phyloP scores from a whole-genome alignment of 2,329 filamentous ascomycete species.

The Cladosporium halotolerans region DNA sequence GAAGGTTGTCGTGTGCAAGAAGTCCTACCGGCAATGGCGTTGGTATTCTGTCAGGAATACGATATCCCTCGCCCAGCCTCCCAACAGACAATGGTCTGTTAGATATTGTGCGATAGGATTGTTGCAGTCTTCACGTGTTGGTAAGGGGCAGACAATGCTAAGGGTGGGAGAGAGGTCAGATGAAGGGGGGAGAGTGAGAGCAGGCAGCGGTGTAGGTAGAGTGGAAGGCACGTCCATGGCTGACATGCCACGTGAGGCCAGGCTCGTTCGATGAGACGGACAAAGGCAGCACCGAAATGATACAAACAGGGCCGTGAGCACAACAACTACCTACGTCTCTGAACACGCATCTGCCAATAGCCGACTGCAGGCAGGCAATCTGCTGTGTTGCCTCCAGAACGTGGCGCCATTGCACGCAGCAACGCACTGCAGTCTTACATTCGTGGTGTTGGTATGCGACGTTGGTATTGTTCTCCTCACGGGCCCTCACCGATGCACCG shows the following conservation, averaged over 20 bases:
- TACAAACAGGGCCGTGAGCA: too few species aligned
- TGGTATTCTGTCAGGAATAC: too few species aligned
- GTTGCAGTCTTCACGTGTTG: neutral
- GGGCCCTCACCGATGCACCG: constrained; percentile 1
- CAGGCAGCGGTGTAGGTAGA: neutral
- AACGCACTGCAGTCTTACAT: neutral
- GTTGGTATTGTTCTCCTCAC: constrained; percentile 11
- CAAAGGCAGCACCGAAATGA: too few species aligned
- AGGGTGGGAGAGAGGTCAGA: neutral
- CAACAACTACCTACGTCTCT: too few species aligned
- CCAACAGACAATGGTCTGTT: neutral
- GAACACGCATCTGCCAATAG: too few species aligned
- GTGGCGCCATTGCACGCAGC: neutral
- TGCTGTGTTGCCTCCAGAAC: neutral
- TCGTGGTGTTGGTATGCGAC: neutral
- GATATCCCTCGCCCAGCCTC: neutral
- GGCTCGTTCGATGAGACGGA: too few species aligned
- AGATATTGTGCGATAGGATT: constrained; percentile 6
- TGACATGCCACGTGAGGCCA: neutral
- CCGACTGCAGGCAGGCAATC: too few species aligned
- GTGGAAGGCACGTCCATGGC: neutral
- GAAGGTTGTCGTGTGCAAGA: too few species aligned
- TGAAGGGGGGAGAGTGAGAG: neutral
- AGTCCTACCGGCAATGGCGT: too few species aligned
- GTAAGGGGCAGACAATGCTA: constrained; percentile 1